A percentile compares a stretch with the other conserved stretches of the same genome.
These are phyloP conservation scores for Xylaria acuta DNA, from an alignment of 495 filamentous ascomycete species.

Conservation along the genomic window DNA sequence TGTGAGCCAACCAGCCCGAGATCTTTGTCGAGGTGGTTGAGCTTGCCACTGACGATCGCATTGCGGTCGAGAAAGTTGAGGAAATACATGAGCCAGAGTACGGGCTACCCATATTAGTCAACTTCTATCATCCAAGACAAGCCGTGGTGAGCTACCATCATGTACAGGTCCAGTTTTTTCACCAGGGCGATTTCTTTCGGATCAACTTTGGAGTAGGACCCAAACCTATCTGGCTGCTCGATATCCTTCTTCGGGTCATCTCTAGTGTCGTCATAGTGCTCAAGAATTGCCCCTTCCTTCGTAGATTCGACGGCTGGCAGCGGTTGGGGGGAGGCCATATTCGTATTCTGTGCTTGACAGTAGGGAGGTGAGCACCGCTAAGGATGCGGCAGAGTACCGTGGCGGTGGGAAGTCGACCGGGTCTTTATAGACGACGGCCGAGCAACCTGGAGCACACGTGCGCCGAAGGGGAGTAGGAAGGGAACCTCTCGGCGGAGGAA, in stretches of 20 bases:
- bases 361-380: not conserved
- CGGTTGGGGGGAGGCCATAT: not conserved
- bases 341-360: not conserved
- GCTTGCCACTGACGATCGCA: slow-evolving; percentile 47
- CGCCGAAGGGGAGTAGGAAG: not conserved
- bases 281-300: slow-evolving; percentile 10
- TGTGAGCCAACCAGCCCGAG: slow-evolving; percentile 55
- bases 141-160: slow-evolving; percentile 41
- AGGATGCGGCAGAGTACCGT: not conserved
- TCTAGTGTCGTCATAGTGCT: slow-evolving; percentile 17
- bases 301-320: not conserved
- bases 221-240: slow-evolving; percentile 43
- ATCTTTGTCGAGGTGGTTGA: slow-evolving; percentile 56
- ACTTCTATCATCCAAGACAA: not conserved
- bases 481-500: not conserved
- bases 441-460: slow-evolving; percentile 2
- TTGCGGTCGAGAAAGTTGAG: slow-evolving; percentile 59
- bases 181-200: slow-evolving; percentile 52
- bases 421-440: not conserved
- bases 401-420: not conserved
- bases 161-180: slow-evolving; percentile 54
- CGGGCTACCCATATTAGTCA: slow-evolving; percentile 36
- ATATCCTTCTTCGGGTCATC: slow-evolving; percentile 15
- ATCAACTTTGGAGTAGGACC: slow-evolving; percentile 49
- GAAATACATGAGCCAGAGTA: slow-evolving; percentile 51